Conservation (phyloP, 78 protist species). For the slime mould (Dictyostelium discoideum) region DNA sequence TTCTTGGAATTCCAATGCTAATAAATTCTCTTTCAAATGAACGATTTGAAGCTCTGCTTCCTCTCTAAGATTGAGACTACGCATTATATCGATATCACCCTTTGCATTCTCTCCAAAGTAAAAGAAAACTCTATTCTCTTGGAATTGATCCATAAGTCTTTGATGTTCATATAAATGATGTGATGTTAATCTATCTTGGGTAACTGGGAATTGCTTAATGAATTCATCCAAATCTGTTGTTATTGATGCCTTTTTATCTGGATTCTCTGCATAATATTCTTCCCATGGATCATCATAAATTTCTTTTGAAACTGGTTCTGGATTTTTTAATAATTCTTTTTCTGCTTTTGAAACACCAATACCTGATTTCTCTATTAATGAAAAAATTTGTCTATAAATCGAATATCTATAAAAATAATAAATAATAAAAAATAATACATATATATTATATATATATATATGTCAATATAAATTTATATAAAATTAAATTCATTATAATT, state of each 20-base stretch:
- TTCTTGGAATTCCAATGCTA: conserved; percentile 27
- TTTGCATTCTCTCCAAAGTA: conserved; percentile 50
- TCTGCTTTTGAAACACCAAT: conserved; percentile 3
- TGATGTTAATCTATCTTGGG: neutral
- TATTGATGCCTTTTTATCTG: neutral
- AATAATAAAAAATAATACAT: no score
- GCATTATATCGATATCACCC: conserved; percentile 59
- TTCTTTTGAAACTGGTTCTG: neutral
- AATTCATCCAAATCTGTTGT: neutral
- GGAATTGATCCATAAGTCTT: conserved; percentile 2
- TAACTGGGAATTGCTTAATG: neutral
- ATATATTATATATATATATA: no score
- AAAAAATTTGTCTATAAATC: conserved; percentile 38
- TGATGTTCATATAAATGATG: neutral
- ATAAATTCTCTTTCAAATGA: conserved; percentile 24
- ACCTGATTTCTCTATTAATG: conserved; percentile 34
- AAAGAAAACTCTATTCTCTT: conserved; percentile 48
- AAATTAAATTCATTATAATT: no score
- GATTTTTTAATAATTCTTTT: neutral
- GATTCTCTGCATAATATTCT: neutral
- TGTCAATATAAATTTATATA: no score
- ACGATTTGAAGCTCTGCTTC: conserved; percentile 31
- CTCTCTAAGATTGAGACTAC: conserved; percentile 15
- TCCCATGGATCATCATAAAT: conserved; percentile 63
- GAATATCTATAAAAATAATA: conserved; percentile 1